These are phyloP conservation scores for Haematococcus sp. DNA, from an alignment of 139 green algal genomes.

Conservation along the genomic window DNA sequence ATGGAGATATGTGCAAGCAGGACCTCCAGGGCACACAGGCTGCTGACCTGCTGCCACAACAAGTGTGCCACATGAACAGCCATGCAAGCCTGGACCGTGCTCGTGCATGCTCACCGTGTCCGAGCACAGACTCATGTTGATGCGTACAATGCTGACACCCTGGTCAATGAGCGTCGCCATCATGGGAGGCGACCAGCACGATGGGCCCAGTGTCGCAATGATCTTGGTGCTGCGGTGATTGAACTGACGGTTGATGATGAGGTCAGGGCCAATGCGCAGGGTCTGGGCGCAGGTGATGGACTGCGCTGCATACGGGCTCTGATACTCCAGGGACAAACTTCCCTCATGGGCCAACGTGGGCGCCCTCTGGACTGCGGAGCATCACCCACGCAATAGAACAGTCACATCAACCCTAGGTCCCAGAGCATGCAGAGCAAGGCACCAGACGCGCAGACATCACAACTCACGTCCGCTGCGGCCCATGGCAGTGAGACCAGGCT, in stretches of 20 bases:
- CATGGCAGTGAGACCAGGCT: conserved; percentile 23
- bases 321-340: conserved; percentile 18
- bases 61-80: no score
- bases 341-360: no score
- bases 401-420: background rate
- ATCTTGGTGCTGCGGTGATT: conserved; percentile 50
- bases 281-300: conserved; percentile 24
- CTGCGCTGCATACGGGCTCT: conserved; percentile 27
- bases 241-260: conserved; percentile 24
- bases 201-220: conserved; percentile 60
- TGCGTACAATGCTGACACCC: conserved; percentile 41
- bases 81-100: no score
- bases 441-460: no score
- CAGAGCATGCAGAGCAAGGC: no score
- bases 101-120: conserved; percentile 1
- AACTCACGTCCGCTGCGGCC: background rate
- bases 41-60: no score
- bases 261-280: conserved; percentile 25
- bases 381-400: background rate
- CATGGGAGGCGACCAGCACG: conserved; percentile 40
- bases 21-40: no score
- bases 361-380: no score
- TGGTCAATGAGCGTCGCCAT: conserved; percentile 56
- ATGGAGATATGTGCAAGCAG: no score
- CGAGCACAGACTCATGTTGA: conserved; percentile 20